Percentiles rank a stretch among this genome's conserved stretches.
Conservation (phyloP, 2,329 filamentous ascomycete species). For the Phoma sp. region DNA sequence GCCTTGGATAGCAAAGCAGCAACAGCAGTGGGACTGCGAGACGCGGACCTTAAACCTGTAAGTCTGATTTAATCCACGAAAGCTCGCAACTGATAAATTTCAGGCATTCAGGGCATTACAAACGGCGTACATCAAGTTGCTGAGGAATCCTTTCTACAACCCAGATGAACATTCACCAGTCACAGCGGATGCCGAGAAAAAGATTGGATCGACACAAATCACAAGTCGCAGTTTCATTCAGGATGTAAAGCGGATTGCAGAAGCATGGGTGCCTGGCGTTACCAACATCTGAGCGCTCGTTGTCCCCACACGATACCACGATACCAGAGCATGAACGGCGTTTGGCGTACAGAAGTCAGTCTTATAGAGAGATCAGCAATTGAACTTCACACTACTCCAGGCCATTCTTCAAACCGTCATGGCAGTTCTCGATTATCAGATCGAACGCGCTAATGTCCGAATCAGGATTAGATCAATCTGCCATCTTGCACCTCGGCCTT, state of each 20-base stretch:
- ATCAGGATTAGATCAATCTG: constrained; percentile 27
- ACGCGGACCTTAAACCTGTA: constrained; percentile 86
- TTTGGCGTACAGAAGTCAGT: constrained; percentile 19
- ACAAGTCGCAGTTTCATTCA: constrained; percentile 80
- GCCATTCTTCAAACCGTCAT: neutral
- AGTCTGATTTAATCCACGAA: constrained; percentile 34
- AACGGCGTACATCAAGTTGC: constrained; percentile 83
- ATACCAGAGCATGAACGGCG: constrained; percentile 37
- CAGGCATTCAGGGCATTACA: constrained; percentile 90
- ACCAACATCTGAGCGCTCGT: constrained; percentile 59
- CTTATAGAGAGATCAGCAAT: neutral
- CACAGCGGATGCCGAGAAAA: constrained; percentile 53
- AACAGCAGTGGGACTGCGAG: constrained; percentile 72
- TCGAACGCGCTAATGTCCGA: constrained; percentile 29
- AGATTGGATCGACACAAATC: constrained; percentile 69
- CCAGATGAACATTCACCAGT: constrained; percentile 82
- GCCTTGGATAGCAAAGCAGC: constrained; percentile 42
- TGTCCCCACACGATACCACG: constrained; percentile 25
- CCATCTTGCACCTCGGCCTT: constrained; percentile 20
- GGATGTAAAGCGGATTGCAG: constrained; percentile 86
- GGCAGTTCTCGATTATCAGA: constrained; percentile 18
- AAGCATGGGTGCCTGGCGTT: constrained; percentile 80
- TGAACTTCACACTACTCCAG: neutral
- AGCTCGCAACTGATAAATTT: constrained; percentile 10
- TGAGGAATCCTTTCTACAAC: constrained; percentile 95